phyloP scores from a whole-genome alignment of 2,329 filamentous ascomycete genomes.

The Verticillium klebahnii region DNA sequence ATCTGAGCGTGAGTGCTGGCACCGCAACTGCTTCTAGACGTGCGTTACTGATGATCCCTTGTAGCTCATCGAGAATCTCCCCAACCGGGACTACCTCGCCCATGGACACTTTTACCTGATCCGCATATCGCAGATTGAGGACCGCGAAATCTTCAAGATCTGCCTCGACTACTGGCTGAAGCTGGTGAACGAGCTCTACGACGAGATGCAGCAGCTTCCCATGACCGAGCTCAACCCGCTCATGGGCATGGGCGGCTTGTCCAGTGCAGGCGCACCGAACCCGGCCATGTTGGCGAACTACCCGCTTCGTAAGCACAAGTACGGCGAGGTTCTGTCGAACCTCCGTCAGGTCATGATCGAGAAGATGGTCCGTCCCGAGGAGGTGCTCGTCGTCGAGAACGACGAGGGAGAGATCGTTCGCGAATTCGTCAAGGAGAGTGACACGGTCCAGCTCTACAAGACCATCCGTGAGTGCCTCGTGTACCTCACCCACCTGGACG shows the following conservation, averaged over 20 bases:
- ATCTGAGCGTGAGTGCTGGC: constrained; percentile 65
- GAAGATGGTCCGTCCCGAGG: constrained; percentile 98
- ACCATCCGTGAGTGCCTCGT: constrained; percentile 96
- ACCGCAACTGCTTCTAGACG: constrained; percentile 8
- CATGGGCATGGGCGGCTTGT: constrained; percentile 67
- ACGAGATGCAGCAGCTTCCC: constrained; percentile 96
- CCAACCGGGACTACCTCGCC: constrained; percentile 89
- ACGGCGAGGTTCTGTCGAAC: constrained; percentile 89
- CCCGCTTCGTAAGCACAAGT: constrained; percentile 96
- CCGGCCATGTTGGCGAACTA: constrained; percentile 83
- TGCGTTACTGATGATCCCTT: constrained; percentile 10
- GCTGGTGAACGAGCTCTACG: constrained; percentile 93
- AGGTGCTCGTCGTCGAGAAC: constrained; percentile 98
- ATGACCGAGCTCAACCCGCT: constrained; percentile 91
- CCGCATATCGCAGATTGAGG: constrained; percentile 96
- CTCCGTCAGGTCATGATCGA: constrained; percentile 98
- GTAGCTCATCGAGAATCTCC: constrained; percentile 88
- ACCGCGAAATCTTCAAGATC: constrained; percentile 99
- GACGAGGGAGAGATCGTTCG: constrained; percentile 98
- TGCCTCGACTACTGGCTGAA: constrained; percentile 99
- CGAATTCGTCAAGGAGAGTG: constrained; percentile 98
- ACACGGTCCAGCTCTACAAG: constrained; percentile 99
- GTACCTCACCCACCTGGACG: constrained; percentile 94
- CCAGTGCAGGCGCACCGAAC: constrained; percentile 80
- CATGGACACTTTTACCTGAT: constrained; percentile 98